Evolutionary conservation across 208 protist species (phyloP), one percentile per base, ranked within the genome.

Genomic region (Leptomonas seymouri): DNA sequence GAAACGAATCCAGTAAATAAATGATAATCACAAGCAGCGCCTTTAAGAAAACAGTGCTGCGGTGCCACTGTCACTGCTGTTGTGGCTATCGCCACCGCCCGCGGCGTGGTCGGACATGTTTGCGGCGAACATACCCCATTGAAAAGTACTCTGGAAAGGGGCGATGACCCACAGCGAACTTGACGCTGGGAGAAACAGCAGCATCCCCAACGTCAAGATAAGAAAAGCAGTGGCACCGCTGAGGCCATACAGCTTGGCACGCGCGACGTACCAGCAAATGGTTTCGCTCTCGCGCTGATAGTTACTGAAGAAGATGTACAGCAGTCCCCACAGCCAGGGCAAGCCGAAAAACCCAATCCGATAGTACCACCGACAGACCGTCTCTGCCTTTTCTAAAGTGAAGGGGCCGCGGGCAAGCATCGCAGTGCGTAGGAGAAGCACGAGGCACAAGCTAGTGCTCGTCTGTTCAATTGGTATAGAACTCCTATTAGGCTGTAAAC

Each of bases 131-230:
- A 69, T 64, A 41, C 75, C 75, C 51, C 59, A 72, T 58, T 80
- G 75, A 42, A 71, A 80, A 0, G 54, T 61, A 31, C 61, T 49
- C 36, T 71, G 66, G 44, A 67, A 71, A 4, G 75, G 75, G 30
- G 75, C 63, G 39, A 80, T 74, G 25, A 80, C 59, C 75, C 75
- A 80, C 25, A 74, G 27, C 15, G 45, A 14, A 34, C 68, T 80
- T 11, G 59, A 42, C 7, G 62, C 48, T 16, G 75, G 75, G 20
- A 75, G 49, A 25, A n/a, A 30, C 5, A 68, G 36, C 8, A 71
- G 50, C 15, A 74, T 28, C 18, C 16, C 36, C 20, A 63, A 2
- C 25, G 60, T 67, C 48, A 71, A 0, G 12, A 20, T 48, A 2
- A 75, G 39, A 48, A 68, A 66, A 20, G 71, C 23, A 9, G 28